A percentile compares a stretch with the other conserved stretches of the same genome.
phyloP scores from a whole-genome alignment of 169 alveolate genomes.

The Babesia divergens region DNA sequence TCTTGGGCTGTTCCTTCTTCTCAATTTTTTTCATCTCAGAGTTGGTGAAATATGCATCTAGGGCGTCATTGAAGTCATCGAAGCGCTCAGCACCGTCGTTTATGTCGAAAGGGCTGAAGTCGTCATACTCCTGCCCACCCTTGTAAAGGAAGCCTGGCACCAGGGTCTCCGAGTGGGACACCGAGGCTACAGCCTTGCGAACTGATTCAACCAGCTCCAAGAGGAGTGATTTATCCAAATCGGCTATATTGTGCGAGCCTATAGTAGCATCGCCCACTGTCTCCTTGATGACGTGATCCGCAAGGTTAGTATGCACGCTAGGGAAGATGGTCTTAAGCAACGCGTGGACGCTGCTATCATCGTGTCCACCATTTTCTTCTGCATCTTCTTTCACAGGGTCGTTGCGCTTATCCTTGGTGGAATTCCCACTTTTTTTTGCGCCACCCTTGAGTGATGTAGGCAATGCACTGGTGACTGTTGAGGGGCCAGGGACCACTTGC shows the following conservation, averaged over 20 bases:
- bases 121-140: constrained; percentile 34
- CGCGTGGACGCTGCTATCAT: constrained; percentile 1
- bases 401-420: not conserved
- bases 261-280: not conserved
- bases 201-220: constrained; percentile 22
- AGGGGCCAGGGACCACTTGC: no score
- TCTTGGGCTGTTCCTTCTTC: constrained; percentile 34
- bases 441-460: not conserved
- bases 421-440: not conserved
- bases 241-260: not conserved
- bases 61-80: constrained; percentile 52
- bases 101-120: constrained; percentile 53
- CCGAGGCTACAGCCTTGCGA: constrained; percentile 5
- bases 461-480: not conserved
- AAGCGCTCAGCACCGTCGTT: constrained; percentile 18
- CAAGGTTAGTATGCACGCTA: constrained; percentile 11
- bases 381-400: not conserved
- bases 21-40: constrained; percentile 51
- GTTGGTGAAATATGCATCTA: constrained; percentile 59
- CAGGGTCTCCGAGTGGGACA: constrained; percentile 3
- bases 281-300: constrained; percentile 1
- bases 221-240: not conserved
- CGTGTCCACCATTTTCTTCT: not conserved
- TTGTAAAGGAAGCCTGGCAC: constrained; percentile 51
- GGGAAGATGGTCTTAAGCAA: constrained; percentile 38